Base-by-base conservation (phyloP, 305 asterid species). In the Solanum aculeatissimum region DNA sequence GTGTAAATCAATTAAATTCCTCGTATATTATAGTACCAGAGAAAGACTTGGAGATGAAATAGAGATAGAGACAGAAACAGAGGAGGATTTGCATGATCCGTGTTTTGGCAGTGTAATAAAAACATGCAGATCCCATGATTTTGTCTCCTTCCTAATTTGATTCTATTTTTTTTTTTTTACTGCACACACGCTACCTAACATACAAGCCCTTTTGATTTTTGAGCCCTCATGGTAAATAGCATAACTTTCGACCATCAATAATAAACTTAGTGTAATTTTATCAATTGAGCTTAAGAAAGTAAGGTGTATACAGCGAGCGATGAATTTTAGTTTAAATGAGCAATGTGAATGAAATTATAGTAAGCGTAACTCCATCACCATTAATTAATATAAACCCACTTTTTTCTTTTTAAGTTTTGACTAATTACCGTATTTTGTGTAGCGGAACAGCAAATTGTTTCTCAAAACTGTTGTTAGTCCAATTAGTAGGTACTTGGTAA, bases 61-160 rank as follows among this genome's bases (percentile, higher is more conserved):
- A 62, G 85, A 47, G 83, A 77, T 72, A 43, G 81, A 68, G 75
- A 47, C 25, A 27, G 75, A 19, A 12, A 51, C 11, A 85, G 69
- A 72, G 55, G 63, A 58, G 86, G 91, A 91, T 82, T 86, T 87
- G 92, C 89, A 86, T 89, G 93, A 91, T 88, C 90, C 86, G 66
- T 81, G 47, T 79, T 68, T 87, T n/a, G 42, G 91, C 83, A 86
- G 68, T 86, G 89, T 84, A 91, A 90, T 87, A 88, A 91, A 89
- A 92, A 86, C 91, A 91, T 92, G 93, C 91, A 89, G 84, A 90
- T 89, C 91, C 91, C 91, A 88, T 87, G 88, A 87, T 91, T 85
- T 85, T 91, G 93, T 90, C 91, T 79, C 85, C 88, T 83, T 63
- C 74, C 45, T 60, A 65, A 77, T 81, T 81, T 81, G 68, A 81